Conservation (phyloP, 2,329 filamentous ascomycete species). For the Pseudofabraea citricarpa region DNA sequence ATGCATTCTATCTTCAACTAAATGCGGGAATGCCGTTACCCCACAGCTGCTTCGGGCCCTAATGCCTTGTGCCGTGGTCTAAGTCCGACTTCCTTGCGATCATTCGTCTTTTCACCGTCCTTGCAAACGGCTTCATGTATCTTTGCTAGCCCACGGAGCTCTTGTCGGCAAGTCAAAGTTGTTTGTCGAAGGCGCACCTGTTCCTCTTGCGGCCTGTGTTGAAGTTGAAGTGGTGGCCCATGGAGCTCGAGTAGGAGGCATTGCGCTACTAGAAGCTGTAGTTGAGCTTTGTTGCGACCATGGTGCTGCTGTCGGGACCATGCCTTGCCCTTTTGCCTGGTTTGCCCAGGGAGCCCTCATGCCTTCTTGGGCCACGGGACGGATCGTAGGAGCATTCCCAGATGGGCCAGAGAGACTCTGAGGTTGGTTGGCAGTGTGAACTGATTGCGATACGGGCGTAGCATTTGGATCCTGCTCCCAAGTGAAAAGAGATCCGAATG, state of each 20-base stretch:
- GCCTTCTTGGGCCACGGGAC: conserved; percentile 15
- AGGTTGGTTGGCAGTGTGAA: conserved; percentile 56
- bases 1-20: conserved; percentile 1
- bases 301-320: conserved; percentile 8
- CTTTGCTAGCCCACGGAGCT: conserved; percentile 37
- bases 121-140: no score
- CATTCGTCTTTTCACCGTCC: no score
- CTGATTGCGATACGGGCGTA: conserved; percentile 38
- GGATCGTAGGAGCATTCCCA: conserved; percentile 9
- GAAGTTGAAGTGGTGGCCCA: conserved; percentile 18
- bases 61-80: background rate
- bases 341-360: conserved; percentile 24
- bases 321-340: conserved; percentile 10
- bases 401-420: conserved; percentile 8
- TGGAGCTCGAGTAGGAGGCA: conserved; percentile 29
- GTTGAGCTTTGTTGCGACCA: conserved; percentile 24
- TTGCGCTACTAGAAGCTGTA: conserved; percentile 24
- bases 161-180: conserved; percentile 25
- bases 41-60: background rate
- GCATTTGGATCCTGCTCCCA: conserved; percentile 68
- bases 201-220: background rate
- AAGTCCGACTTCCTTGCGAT: no score
- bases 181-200: conserved; percentile 3
- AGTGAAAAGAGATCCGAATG: conserved; percentile 73
- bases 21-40: background rate